Percentiles rank a stretch among this genome's conserved stretches.
These are phyloP conservation scores for Monosporascus sp. DNA, from an alignment of 2,329 filamentous ascomycete genomes.

Conservation along the genomic window DNA sequence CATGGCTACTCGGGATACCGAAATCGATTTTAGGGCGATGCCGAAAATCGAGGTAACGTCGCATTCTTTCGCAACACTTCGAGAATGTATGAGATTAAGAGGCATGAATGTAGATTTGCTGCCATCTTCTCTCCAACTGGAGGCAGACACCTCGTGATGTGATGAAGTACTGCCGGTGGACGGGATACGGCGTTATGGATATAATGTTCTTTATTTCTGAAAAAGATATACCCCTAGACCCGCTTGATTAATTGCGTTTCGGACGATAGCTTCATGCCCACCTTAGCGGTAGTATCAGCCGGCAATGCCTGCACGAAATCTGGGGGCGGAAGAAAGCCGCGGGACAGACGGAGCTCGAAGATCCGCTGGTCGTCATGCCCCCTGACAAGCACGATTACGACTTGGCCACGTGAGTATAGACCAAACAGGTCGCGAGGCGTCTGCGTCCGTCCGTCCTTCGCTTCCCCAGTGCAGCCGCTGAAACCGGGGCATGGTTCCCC, in stretches of 20 bases:
- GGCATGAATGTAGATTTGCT: too few species aligned
- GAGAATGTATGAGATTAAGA: background rate
- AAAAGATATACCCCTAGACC: too few species aligned
- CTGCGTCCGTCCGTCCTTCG: too few species aligned
- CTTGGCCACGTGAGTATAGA: slow-evolving; percentile 52
- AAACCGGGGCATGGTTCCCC: too few species aligned
- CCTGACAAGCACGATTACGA: slow-evolving; percentile 67
- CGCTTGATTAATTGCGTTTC: too few species aligned
- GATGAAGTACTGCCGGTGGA: too few species aligned
- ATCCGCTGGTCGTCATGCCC: slow-evolving; percentile 66
- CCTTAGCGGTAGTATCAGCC: slow-evolving; percentile 71
- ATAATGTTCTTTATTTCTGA: too few species aligned
- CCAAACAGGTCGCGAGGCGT: too few species aligned
- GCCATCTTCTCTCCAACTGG: too few species aligned
- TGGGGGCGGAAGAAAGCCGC: slow-evolving; percentile 58
- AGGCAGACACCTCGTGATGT: too few species aligned
- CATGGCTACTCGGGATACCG: background rate
- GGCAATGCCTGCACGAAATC: slow-evolving; percentile 66
- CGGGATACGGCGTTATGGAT: too few species aligned
- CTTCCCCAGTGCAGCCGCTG: too few species aligned
- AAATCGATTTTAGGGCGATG: slow-evolving; percentile 14
- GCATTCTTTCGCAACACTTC: background rate
- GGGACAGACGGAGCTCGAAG: slow-evolving; percentile 51
- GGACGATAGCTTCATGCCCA: slow-evolving; percentile 66
- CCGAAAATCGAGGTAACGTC: slow-evolving; percentile 15